Base-by-base conservation (phyloP, 1,139 yeast genomes). In the Candida tropicalis region DNA sequence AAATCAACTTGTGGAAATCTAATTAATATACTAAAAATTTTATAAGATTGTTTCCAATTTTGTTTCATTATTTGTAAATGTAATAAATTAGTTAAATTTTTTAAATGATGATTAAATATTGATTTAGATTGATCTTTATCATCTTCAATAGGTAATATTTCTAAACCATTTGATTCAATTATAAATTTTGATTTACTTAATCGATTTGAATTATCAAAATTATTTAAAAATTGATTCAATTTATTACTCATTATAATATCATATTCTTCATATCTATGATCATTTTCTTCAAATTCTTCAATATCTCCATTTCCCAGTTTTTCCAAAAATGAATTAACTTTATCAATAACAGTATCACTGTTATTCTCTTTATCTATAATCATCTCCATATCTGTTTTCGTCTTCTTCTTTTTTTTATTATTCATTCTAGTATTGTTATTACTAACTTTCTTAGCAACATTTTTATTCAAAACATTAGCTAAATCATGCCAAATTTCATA, bases 41-140 rank as follows among this genome's bases (percentile, higher is more conserved):
- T 70, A 52, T 78, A 80, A 0, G 86, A 84, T 12, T 65, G 40
- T 7, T 58, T 54, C 87, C 87, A 84, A n/a, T 81, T 72, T 27
- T 66, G 56, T 20, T 70, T 59, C 32, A 76, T 57, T 4, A 83
- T 57, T 42, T 69, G 56, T 25, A 66, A 39, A 47, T 73, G 77
- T 17, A 73, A 51, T 20, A 73, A 58, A 7, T 60, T 58, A 17
- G 56, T 60, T 38, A 73, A 54, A 32, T 70, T 66, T 17, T 54
- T 51, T 5, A 66, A 47, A 52, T 73, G 76, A 38, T 60, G 65
- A 29, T 52, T 56, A 22, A 45, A 47, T 15, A 36, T 33, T 17
- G 54, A 47, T 18, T 13, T 39, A 17, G 44, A 13, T 22, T 40
- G 35, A 20, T 35, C 38, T 15, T 38, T 39, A n/a, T 37, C 41